phyloP scores from a whole-genome alignment of 1,284 basidiomycete species.

The Microbotryum saponariae region DNA sequence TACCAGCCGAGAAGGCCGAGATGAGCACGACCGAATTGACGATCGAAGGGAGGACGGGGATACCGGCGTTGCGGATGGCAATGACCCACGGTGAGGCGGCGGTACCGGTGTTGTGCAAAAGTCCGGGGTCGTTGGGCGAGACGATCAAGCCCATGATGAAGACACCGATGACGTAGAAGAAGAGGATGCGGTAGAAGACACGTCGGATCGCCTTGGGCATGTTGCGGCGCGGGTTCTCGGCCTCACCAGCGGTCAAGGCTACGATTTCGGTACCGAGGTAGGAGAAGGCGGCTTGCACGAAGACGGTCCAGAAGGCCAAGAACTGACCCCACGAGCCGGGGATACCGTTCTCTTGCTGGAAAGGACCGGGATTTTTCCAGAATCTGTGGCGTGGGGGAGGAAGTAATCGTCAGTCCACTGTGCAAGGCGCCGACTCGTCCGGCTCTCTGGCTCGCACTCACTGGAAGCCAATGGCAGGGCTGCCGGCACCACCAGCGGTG shows the following conservation, averaged over 20 bases:
- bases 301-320: conserved; percentile 38
- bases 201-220: conserved; percentile 69
- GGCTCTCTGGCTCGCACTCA: background rate
- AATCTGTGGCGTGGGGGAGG: conserved; percentile 49
- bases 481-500: conserved; percentile 41
- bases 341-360: conserved; percentile 42
- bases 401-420: background rate
- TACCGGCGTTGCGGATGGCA: conserved; percentile 66
- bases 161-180: conserved; percentile 37
- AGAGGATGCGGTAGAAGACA: conserved; percentile 52
- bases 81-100: conserved; percentile 69
- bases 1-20: conserved; percentile 75
- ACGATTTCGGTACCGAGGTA: conserved; percentile 78
- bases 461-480: conserved; percentile 26
- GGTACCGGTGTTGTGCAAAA: conserved; percentile 52
- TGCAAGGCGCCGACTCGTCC: background rate
- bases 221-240: conserved; percentile 50
- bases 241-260: conserved; percentile 53
- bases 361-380: conserved; percentile 62
- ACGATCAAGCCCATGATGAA: conserved; percentile 65
- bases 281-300: conserved; percentile 60
- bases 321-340: conserved; percentile 40
- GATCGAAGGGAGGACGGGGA: conserved; percentile 59
- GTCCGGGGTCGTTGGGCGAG: conserved; percentile 56
- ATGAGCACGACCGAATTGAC: conserved; percentile 60